phyloP scores from a whole-genome alignment of 345 rosid species.

The Zanthoxylum bungeanum region DNA sequence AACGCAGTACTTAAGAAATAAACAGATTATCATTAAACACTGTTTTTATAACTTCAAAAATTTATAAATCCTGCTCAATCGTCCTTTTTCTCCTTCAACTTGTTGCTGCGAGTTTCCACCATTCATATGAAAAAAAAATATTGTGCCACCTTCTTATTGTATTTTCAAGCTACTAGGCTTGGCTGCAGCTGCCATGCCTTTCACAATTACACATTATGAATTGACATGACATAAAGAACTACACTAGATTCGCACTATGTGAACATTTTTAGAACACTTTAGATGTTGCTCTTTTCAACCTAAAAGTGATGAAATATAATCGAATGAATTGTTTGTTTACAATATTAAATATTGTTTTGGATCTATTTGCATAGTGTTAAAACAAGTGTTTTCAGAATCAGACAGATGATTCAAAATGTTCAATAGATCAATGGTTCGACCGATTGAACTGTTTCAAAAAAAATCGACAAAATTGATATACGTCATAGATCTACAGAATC shows the following conservation, averaged over 20 bases:
- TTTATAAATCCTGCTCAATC: background rate
- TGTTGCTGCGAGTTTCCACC: background rate
- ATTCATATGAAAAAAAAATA: background rate
- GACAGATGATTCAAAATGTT: too few relatives aligned
- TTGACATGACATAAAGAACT: background rate
- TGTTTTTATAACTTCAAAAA: too few relatives aligned
- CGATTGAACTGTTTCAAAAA: too few relatives aligned
- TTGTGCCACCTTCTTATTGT: background rate
- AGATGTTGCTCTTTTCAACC: background rate
- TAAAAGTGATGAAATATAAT: background rate
- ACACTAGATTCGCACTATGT: background rate
- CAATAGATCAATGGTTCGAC: too few relatives aligned
- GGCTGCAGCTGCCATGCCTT: background rate
- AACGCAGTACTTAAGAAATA: background rate
- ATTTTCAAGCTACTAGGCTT: background rate
- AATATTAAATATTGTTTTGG: too few relatives aligned
- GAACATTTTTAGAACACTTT: background rate
- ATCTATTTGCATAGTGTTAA: too few relatives aligned
- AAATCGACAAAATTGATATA: too few relatives aligned
- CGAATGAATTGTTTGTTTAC: too few relatives aligned
- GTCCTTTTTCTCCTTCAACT: background rate
- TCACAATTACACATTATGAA: background rate
- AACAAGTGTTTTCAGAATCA: too few relatives aligned
- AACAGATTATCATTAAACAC: background rate
- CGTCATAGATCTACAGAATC: too few relatives aligned